Evolutionary conservation across 352 stramenopile species (phyloP).

Genomic region (Pythium rhizo-oryzae): DNA sequence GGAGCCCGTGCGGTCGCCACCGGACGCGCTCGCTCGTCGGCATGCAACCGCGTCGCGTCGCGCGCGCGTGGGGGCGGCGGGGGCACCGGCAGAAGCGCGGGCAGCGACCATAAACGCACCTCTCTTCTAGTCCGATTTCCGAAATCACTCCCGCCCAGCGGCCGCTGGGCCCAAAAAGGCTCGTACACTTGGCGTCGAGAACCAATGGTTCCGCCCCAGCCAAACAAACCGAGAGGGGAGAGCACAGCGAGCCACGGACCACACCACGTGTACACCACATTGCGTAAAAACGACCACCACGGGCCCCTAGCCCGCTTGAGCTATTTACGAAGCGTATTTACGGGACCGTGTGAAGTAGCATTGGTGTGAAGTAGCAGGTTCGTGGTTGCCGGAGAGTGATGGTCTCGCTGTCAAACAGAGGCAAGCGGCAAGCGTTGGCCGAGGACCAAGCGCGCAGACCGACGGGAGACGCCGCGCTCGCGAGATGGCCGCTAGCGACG

Average conservation of each 20-base stretch:
- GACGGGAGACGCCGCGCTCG: too few species aligned
- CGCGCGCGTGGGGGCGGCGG: neutral
- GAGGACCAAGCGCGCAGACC: too few species aligned
- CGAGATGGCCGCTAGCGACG: neutral
- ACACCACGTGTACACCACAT: conserved; percentile 1
- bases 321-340: conserved; percentile 1
- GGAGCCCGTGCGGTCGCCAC: too few species aligned
- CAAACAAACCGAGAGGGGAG: neutral
- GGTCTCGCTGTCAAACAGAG: neutral
- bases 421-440: neutral
- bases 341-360: neutral
- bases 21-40: too few species aligned
- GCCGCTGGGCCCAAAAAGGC: conserved; percentile 1
- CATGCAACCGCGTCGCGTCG: neutral
- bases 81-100: neutral
- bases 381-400: neutral
- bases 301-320: neutral
- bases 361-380: neutral
- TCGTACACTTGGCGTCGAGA: conserved; percentile 29
- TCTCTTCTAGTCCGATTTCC: conserved; percentile 90
- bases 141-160: conserved; percentile 47
- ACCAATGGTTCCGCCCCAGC: conserved; percentile 36
- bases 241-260: conserved; percentile 4
- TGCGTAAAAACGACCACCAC: neutral
- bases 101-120: conserved; percentile 38